Percentiles rank a stretch among this genome's conserved stretches.
These are phyloP conservation scores for Leccinum uliginosum DNA, from an alignment of 768 basidiomycete species.

Conservation along the genomic window DNA sequence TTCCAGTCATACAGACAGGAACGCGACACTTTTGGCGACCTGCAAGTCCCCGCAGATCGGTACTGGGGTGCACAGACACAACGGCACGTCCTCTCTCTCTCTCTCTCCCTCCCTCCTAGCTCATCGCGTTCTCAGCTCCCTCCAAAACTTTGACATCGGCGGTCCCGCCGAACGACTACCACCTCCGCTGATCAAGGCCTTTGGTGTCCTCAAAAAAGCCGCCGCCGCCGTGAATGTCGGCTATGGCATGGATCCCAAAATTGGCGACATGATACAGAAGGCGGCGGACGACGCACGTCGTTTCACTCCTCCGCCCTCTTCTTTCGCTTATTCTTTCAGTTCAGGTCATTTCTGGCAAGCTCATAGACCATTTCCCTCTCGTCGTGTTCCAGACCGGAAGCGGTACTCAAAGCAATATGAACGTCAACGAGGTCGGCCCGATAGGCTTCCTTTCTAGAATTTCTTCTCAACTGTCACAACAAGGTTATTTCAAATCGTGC, in stretches of 20 bases:
- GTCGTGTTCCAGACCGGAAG: conserved; percentile 99
- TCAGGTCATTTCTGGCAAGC: conserved; percentile 92
- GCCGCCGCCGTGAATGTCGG: conserved; percentile 84
- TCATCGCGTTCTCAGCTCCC: conserved; percentile 49
- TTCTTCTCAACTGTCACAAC: not conserved
- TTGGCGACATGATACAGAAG: conserved; percentile 83
- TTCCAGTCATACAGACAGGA: conserved; percentile 66
- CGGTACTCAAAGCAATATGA: conserved; percentile 99
- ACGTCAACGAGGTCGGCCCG: conserved; percentile 79
- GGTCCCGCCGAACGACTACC: conserved; percentile 92
- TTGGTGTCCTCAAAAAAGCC: conserved; percentile 96
- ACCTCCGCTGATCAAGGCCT: conserved; percentile 94
- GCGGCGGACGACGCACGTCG: conserved; percentile 86
- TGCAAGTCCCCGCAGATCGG: conserved; percentile 79
- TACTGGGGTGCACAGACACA: conserved; percentile 99
- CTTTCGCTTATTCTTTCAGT: conserved; percentile 3
- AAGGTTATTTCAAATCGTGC: conserved; percentile 98
- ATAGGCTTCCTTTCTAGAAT: not conserved
- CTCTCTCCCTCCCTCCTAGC: not conserved
- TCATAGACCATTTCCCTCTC: conserved; percentile 93
- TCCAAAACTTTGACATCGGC: conserved; percentile 98
- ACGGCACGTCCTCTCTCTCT: conserved; percentile 43
- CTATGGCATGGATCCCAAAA: conserved; percentile 86
- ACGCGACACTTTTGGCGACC: conserved; percentile 93
- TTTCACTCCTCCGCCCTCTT: not conserved